Conservation (phyloP, 2,329 filamentous ascomycete genomes). For the Tolypocladium guangdongense region DNA sequence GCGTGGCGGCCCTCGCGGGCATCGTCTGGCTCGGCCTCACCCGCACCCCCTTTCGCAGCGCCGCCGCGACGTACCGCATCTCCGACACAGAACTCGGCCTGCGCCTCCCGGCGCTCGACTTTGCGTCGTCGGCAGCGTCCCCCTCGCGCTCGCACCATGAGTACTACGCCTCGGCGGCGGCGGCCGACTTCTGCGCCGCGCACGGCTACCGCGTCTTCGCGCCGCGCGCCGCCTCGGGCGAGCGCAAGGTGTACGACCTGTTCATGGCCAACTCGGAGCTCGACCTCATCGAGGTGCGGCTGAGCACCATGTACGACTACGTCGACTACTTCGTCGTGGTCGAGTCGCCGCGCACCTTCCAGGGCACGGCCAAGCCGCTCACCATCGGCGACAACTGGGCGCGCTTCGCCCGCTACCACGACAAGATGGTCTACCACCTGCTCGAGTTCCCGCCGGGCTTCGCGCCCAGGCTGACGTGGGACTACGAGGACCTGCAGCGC, state of each 20-base stretch:
- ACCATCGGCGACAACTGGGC: conserved; percentile 41
- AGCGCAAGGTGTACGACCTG: conserved; percentile 36
- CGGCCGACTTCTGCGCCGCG: conserved; percentile 16
- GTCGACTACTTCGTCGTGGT: conserved; percentile 58
- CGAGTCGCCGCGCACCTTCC: conserved; percentile 48
- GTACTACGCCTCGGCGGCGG: conserved; percentile 1
- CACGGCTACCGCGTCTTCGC: conserved; percentile 21
- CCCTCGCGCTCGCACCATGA: background rate
- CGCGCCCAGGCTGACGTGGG: conserved; percentile 30
- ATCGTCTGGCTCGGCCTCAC: background rate
- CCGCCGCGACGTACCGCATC: background rate
- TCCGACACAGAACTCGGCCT: background rate
- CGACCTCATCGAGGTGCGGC: conserved; percentile 54
- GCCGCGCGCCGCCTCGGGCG: conserved; percentile 10
- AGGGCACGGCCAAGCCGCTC: conserved; percentile 42
- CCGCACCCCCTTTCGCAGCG: background rate
- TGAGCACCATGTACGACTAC: conserved; percentile 43
- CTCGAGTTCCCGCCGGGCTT: conserved; percentile 34
- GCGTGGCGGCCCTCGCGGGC: background rate
- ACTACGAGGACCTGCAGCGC: conserved; percentile 39
- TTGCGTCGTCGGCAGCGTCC: background rate
- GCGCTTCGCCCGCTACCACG: conserved; percentile 38
- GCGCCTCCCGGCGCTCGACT: background rate
- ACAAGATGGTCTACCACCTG: conserved; percentile 51
- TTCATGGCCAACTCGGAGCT: conserved; percentile 53